These are phyloP conservation scores for Scytalidium sp. DNA, from an alignment of 2,329 filamentous ascomycete genomes.

Conservation along the genomic window DNA sequence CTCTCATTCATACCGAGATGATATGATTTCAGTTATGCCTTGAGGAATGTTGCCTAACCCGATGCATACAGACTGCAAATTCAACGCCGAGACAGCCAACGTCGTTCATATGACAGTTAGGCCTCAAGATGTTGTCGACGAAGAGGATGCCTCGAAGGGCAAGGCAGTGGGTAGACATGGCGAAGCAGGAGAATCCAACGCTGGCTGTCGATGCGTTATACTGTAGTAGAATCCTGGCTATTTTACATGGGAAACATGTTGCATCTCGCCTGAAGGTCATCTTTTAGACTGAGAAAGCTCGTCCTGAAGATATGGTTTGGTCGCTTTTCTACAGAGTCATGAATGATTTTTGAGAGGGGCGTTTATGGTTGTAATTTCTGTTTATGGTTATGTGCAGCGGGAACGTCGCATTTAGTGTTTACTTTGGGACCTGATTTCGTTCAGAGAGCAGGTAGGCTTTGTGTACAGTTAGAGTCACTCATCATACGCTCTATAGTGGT, in stretches of 20 bases:
- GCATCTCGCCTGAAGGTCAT: too few species aligned
- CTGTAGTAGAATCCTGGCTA: slow-evolving; percentile 37
- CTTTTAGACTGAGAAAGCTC: too few species aligned
- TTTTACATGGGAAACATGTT: background rate
- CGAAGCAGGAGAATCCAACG: slow-evolving; percentile 52
- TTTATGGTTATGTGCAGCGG: slow-evolving; percentile 3
- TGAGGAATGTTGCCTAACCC: slow-evolving; percentile 2
- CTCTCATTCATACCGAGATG: slow-evolving; percentile 10
- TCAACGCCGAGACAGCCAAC: slow-evolving; percentile 71
- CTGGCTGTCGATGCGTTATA: slow-evolving; percentile 64
- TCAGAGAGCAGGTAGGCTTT: slow-evolving; percentile 2
- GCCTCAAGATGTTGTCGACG: slow-evolving; percentile 78
- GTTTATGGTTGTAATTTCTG: slow-evolving; percentile 7
- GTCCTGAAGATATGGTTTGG: too few species aligned
- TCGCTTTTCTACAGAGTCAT: too few species aligned
- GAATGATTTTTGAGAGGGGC: slow-evolving; percentile 6
- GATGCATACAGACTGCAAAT: slow-evolving; percentile 65
- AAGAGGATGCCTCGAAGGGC: slow-evolving; percentile 45
- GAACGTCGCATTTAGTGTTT: slow-evolving; percentile 3
- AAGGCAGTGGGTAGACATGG: slow-evolving; percentile 36
- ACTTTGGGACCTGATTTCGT: background rate
- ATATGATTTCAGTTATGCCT: background rate
- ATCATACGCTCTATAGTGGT: slow-evolving; percentile 11
- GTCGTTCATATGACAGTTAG: slow-evolving; percentile 95
- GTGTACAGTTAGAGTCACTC: slow-evolving; percentile 14